Conservation (phyloP, 495 filamentous ascomycete species). For the Podospora appendiculata region DNA sequence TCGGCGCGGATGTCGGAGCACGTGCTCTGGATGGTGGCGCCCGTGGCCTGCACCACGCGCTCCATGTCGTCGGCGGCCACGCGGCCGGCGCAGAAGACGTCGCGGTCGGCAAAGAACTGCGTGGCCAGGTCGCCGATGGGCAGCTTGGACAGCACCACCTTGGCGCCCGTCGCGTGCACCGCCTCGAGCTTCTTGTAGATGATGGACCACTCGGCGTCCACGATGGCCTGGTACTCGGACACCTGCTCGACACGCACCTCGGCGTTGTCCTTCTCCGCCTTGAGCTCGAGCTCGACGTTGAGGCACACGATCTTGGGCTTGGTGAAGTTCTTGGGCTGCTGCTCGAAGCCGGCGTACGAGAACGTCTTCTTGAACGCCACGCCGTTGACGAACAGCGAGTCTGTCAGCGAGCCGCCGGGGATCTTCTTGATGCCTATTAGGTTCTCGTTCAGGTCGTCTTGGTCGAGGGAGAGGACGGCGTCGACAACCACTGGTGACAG, state of each 20-base stretch:
- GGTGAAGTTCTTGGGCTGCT: constrained; percentile 92
- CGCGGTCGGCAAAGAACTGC: constrained; percentile 95
- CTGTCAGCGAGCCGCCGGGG: constrained; percentile 90
- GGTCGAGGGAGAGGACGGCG: constrained; percentile 92
- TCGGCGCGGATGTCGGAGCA: constrained; percentile 89
- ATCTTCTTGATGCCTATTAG: constrained; percentile 98
- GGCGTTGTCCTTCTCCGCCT: constrained; percentile 98
- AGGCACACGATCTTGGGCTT: constrained; percentile 93
- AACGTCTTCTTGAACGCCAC: constrained; percentile 99
- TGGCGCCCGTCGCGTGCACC: constrained; percentile 82
- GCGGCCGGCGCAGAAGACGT: constrained; percentile 96
- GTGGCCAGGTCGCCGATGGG: constrained; percentile 97
- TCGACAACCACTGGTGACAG: constrained; percentile 79
- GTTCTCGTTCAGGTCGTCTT: constrained; percentile 95
- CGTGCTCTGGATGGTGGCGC: constrained; percentile 86
- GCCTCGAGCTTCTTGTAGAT: constrained; percentile 99
- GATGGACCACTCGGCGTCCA: constrained; percentile 99
- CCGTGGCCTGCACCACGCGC: constrained; percentile 89
- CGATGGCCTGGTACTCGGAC: constrained; percentile 97
- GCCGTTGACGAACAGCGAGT: constrained; percentile 95
- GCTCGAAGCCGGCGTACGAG: constrained; percentile 97
- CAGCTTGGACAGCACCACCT: constrained; percentile 93
- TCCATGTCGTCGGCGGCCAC: constrained; percentile 92
- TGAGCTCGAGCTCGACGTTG: constrained; percentile 95
- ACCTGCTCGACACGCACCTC: constrained; percentile 97